Evolutionary conservation across 495 filamentous ascomycete species (phyloP), one percentile per base, ranked within the genome.

Genomic region (Neurospora cerealis): DNA sequence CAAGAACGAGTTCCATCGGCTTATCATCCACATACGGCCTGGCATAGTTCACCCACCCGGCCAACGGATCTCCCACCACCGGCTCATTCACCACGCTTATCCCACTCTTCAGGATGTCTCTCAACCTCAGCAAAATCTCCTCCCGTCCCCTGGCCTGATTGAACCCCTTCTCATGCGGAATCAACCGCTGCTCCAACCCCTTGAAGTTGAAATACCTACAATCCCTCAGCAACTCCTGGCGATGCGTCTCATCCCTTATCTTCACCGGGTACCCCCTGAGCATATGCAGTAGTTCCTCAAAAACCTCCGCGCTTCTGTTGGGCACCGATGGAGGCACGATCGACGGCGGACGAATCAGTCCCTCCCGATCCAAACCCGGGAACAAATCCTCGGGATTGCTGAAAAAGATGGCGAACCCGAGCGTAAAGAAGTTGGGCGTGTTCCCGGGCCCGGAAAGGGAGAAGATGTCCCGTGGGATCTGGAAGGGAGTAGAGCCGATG

Each of bases 171-270:
- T 88, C 81, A 78, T 95, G 91, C 1, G 92, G 88, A 48, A 98
- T 93, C 13, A 99, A 83, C 72, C 89, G 90, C 81, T 99, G 95
- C 81, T 98, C 96, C 0, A 97, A 80, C 0, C 94, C 94, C 76
- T 94, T 94, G 71, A 99, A 90, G 78, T 97, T 92, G 81, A 94
- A 98, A 76, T 97, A 99, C 46, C 92, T 90, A 79, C 93, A 96
- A 80, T 99, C 95, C 21, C 92, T 87, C 0, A 99, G 85, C 1
- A 99, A 87, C 72, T 92, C 89, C 9, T 87, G 87, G 15, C 95
- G 92, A 79, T 99, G 95, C 2, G 88, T 87, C 62, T 93, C 91
- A 76, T 92, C 87, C 48, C 89, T 87, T 75, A 99, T 94, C 28
- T 89, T 83, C 1, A 98, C 80, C 0, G 93, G 91, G 79, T 99